Percentiles rank a stretch among this genome's conserved stretches.
Evolutionary conservation across 2,329 filamentous ascomycete species (phyloP).

Genomic region (Sporothrix variecibatus): DNA sequence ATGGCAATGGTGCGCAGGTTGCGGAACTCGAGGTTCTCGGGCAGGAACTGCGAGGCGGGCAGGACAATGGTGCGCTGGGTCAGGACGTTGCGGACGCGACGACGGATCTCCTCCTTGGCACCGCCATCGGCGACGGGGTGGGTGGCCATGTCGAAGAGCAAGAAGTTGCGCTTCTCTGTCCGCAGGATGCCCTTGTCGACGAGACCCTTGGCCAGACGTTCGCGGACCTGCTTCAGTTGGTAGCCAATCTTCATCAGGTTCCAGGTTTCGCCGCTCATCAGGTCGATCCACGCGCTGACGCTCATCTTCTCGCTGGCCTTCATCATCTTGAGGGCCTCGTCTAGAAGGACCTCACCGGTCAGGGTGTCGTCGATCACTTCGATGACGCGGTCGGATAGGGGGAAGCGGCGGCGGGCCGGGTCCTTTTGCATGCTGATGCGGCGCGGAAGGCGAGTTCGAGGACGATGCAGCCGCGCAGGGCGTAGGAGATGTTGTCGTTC

Average conservation of each 20-base stretch:
- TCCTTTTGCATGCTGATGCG: slow-evolving; percentile 99
- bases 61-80: slow-evolving; percentile 94
- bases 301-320: slow-evolving; percentile 99
- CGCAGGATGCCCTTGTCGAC: slow-evolving; percentile 98
- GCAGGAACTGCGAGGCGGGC: slow-evolving; percentile 81
- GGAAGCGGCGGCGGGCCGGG: slow-evolving; percentile 85
- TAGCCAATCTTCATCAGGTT: slow-evolving; percentile 99
- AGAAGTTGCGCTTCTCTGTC: slow-evolving; percentile 98
- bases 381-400: slow-evolving; percentile 88
- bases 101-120: slow-evolving; percentile 95
- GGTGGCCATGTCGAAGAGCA: slow-evolving; percentile 99
- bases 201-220: slow-evolving; percentile 93
- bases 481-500: slow-evolving; percentile 99
- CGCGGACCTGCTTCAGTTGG: slow-evolving; percentile 97
- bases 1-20: slow-evolving; percentile 90
- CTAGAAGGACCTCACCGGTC: slow-evolving; percentile 93
- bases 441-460: slow-evolving; percentile 92
- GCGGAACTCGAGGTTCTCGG: slow-evolving; percentile 91
- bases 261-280: slow-evolving; percentile 99
- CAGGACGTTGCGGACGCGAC: slow-evolving; percentile 87
- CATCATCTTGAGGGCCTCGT: slow-evolving; percentile 99
- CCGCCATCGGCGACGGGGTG: slow-evolving; percentile 95
- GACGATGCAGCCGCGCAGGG: slow-evolving; percentile 94
- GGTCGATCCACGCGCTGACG: slow-evolving; percentile 97
- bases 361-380: slow-evolving; percentile 96